A percentile compares a stretch with the other conserved stretches of the same genome.
Conservation (phyloP, 192 early-diverging fungal species). For the Gamsiella multidivaricata region DNA sequence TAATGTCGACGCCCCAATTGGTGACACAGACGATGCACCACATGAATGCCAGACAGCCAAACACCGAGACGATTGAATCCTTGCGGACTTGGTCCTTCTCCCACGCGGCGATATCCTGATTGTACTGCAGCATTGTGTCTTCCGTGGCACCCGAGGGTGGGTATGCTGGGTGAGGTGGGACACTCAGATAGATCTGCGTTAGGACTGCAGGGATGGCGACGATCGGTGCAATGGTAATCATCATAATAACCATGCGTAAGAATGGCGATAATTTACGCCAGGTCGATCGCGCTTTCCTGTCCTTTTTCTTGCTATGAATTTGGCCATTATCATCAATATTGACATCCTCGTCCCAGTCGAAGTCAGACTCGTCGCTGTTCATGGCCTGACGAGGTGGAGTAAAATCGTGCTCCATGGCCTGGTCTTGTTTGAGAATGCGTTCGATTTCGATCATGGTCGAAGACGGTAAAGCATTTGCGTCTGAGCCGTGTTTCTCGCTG, state of each 20-base stretch:
- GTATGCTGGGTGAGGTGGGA: slow-evolving; percentile 31
- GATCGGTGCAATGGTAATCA: slow-evolving; percentile 63
- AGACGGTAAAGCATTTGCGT: neutral
- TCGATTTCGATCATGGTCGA: slow-evolving; percentile 51
- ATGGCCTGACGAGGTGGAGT: slow-evolving; percentile 45
- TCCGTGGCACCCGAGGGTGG: slow-evolving; percentile 21
- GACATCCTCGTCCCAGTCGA: slow-evolving; percentile 52
- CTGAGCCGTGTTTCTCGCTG: neutral
- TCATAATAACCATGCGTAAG: slow-evolving; percentile 63
- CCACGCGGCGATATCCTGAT: neutral
- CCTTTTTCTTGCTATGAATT: slow-evolving; percentile 13
- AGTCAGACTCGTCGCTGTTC: slow-evolving; percentile 48
- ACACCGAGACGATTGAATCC: slow-evolving; percentile 61
- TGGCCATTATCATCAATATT: slow-evolving; percentile 49
- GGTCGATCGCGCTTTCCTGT: slow-evolving; percentile 28
- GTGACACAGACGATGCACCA: slow-evolving; percentile 51
- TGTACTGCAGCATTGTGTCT: slow-evolving; percentile 1
- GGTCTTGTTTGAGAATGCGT: slow-evolving; percentile 47
- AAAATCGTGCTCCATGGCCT: slow-evolving; percentile 27
- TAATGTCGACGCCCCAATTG: slow-evolving; percentile 61
- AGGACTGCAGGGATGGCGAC: slow-evolving; percentile 64
- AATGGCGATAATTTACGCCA: slow-evolving; percentile 67
- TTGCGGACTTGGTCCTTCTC: slow-evolving; percentile 54
- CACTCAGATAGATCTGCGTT: slow-evolving; percentile 55
- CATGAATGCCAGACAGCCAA: slow-evolving; percentile 63